Evolutionary conservation across 164 flowering plant species (phyloP), one percentile per base, ranked within the genome.

Genomic region (Pachysandra terminalis): DNA sequence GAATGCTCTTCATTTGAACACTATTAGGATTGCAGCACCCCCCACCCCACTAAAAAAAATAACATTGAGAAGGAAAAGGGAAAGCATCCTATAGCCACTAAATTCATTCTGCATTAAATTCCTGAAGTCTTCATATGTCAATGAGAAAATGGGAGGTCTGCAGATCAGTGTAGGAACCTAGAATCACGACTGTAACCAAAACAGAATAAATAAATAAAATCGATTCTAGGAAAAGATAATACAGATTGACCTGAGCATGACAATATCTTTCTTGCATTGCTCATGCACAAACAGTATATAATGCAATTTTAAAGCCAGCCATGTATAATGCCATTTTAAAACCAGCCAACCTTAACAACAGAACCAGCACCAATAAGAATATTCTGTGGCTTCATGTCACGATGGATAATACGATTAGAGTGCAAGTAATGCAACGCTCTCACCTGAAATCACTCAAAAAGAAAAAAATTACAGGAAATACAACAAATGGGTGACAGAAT

Each of bases 351-450:
- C 98, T 92, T 95, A 41, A 95, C 91, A 70, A 90, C 71, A 61
- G 93, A 87, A 17, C 96, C 97, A 64, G 97, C 86, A 61, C 97
- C 90, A 67, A 95, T 95, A 27, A 95, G 90, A 70, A 95, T 95
- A 81, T 95, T 95, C 60, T 95, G 99, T 21, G 99, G 99, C 80
- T 95, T 95, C 99, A 95, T 92, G 69, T 95, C 99, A 27, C 99
- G 97, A 77, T 95, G 99, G 61, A 95, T 95, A 59, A 95, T 90
- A 48, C 99, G 91, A 71, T 95, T 95, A 59, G 97, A 89, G 73
- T 95, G 99, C 77, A 95, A 77, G 79, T 95, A 95, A 81, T 90
- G 83, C 82, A 95, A 80, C 68, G 99, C 99, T 75, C 84, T 86
- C 35, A 92, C 99, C 99, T 95, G 85, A 64, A 80, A 67, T 40